These are phyloP conservation scores for Chamaenerion angustifolium DNA, from an alignment of 345 rosid genomes.

Conservation along the genomic window DNA sequence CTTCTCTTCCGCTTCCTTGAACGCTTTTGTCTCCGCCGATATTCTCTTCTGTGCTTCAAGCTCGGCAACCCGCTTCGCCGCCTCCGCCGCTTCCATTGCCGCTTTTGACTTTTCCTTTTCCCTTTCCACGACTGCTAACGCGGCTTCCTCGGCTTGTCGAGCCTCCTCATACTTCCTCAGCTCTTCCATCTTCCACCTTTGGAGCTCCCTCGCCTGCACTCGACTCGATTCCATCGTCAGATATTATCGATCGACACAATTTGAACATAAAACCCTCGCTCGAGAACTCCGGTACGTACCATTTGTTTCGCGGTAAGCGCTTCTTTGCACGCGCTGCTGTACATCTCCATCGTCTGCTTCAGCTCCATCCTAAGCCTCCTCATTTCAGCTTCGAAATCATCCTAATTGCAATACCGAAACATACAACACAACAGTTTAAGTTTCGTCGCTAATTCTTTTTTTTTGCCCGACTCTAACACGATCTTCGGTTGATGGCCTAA, in stretches of 20 bases:
- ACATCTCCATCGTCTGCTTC: conserved; percentile 61
- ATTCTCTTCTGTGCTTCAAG: conserved; percentile 47
- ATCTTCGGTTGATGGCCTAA: too few relatives aligned
- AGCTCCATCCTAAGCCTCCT: conserved; percentile 59
- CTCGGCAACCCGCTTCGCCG: conserved; percentile 47
- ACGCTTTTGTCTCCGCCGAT: conserved; percentile 32
- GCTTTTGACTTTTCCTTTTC: conserved; percentile 51
- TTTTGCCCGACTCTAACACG: too few relatives aligned
- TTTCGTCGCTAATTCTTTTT: too few relatives aligned
- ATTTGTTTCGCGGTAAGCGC: conserved; percentile 49
- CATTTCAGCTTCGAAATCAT: conserved; percentile 69
- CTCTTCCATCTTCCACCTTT: conserved; percentile 52
- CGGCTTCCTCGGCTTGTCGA: conserved; percentile 48
- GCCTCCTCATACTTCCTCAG: conserved; percentile 44
- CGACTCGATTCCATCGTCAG: too few relatives aligned
- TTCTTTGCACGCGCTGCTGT: conserved; percentile 58
- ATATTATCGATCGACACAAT: background rate
- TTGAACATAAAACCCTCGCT: conserved; percentile 8
- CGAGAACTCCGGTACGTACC: conserved; percentile 5
- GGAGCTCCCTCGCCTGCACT: conserved; percentile 60
- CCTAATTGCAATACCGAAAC: conserved; percentile 19
- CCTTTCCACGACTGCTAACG: conserved; percentile 36
- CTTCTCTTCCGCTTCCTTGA: conserved; percentile 43
- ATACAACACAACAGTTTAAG: too few relatives aligned
- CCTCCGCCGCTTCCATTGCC: conserved; percentile 57